Conservation (phyloP, 2,329 filamentous ascomycete species). For the Dactylellina sp. region DNA sequence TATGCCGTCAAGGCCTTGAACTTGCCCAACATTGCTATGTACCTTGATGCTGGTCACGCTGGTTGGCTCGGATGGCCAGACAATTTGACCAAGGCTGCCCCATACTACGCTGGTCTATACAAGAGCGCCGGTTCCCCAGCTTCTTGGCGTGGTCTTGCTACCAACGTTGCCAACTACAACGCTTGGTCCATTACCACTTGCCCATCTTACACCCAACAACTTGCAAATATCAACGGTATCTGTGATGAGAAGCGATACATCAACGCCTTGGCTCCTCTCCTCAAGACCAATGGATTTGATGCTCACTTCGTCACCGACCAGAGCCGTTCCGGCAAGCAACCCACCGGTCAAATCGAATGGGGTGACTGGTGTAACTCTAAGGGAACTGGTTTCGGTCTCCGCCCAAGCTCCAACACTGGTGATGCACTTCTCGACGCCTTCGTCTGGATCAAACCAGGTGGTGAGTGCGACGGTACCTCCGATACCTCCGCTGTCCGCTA, state of each 20-base stretch:
- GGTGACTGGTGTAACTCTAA: constrained; percentile 66
- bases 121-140: constrained; percentile 67
- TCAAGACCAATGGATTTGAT: constrained; percentile 60
- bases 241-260: constrained; percentile 63
- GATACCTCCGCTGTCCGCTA: constrained; percentile 68
- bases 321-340: constrained; percentile 68
- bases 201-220: constrained; percentile 66
- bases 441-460: constrained; percentile 63
- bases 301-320: constrained; percentile 68
- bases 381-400: constrained; percentile 62
- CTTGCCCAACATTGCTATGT: constrained; percentile 71
- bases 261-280: constrained; percentile 64
- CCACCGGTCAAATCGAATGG: constrained; percentile 68
- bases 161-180: constrained; percentile 73
- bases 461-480: constrained; percentile 66
- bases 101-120: constrained; percentile 67
- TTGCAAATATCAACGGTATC: constrained; percentile 62
- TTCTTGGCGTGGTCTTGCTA: constrained; percentile 69
- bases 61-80: constrained; percentile 72
- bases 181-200: constrained; percentile 59
- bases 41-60: constrained; percentile 71
- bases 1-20: constrained; percentile 69
- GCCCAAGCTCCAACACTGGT: constrained; percentile 59
- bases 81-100: constrained; percentile 68
- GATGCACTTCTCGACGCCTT: constrained; percentile 61